Evolutionary conservation across 768 basidiomycete genomes (phyloP).

Genomic region (Termitomyces sp.): DNA sequence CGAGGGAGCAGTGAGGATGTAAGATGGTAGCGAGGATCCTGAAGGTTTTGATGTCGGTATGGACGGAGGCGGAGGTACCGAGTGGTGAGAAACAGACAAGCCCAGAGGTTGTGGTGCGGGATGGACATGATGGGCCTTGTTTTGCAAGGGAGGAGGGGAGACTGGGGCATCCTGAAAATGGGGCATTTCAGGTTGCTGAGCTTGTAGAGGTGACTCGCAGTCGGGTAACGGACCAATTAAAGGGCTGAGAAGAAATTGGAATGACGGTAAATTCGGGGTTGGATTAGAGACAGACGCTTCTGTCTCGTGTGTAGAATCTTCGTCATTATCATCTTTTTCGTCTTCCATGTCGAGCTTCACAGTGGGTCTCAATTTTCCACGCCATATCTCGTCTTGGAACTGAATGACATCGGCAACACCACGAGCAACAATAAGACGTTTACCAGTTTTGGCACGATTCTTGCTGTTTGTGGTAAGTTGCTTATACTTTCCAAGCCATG

Average conservation of each 20-base stretch:
- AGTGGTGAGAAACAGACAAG: not conserved
- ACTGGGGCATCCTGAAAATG: not conserved
- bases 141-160: conserved; percentile 1
- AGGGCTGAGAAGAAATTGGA: conserved; percentile 53
- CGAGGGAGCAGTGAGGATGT: conserved; percentile 45
- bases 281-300: not conserved
- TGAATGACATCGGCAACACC: conserved; percentile 65
- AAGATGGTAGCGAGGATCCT: conserved; percentile 22
- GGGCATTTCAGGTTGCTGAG: not conserved
- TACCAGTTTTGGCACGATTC: conserved; percentile 55
- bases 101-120: not conserved
- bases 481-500: conserved; percentile 64
- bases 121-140: not conserved
- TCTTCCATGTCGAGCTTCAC: conserved; percentile 34
- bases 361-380: conserved; percentile 30
- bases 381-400: conserved; percentile 61
- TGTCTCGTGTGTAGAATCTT: not conserved
- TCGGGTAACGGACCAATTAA: conserved; percentile 27
- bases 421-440: conserved; percentile 59
- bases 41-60: not conserved
- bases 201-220: conserved; percentile 7
- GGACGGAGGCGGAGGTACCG: not conserved
- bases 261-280: not conserved
- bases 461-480: conserved; percentile 20
- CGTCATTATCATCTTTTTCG: conserved; percentile 17